Evolutionary conservation across 441 rosid genomes (phyloP), one percentile per base, ranked within the genome.

Genomic region (Croton setiger): DNA sequence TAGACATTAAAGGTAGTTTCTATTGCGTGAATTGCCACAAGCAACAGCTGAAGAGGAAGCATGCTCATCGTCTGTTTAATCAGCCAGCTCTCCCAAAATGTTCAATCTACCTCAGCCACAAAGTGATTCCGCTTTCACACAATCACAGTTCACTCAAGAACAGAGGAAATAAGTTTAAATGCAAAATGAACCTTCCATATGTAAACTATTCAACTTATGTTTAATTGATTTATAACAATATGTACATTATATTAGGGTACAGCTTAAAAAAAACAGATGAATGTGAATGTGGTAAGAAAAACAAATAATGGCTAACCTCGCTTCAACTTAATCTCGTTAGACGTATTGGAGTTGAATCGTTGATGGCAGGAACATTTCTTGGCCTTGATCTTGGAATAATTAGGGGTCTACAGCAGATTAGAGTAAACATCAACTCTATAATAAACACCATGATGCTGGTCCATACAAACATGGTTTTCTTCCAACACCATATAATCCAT

Each of bases 401-500:
- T 64, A 87, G 45, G 63, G 92, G 78, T 70, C 87, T 80, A 75
- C 96, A 92, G 70, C 90, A 92, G 52, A 90, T 67, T 69, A 90
- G 77, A 10, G 76, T 49, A 62, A 81, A 73, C 76, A 86, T 59
- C 80, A 94, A 57, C 83, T 86, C 81, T 69, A 45, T 73, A 37
- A 75, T 43, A 70, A 94, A 90, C 8, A 75, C 7, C n/a, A 79
- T 61, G 74, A 92, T 78, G 73, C 79, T 78, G 58, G 81, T 75
- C 97, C 97, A 94, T 49, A 87, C 66, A 61, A 84, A 91, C 63
- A 89, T 44, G 53, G 96, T 90, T 64, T 68, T 92, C 84, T 73
- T 81, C 98, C 99, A 88, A 71, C 66, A 75, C 99, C 96, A 92
- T 47, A 92, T 69, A 31, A 88, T 45, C 78, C 82, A 83, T 75